Percentiles rank a stretch among this genome's conserved stretches.
phyloP scores from a whole-genome alignment of 202 grass and related monocot genomes.

The Setaria italica region DNA sequence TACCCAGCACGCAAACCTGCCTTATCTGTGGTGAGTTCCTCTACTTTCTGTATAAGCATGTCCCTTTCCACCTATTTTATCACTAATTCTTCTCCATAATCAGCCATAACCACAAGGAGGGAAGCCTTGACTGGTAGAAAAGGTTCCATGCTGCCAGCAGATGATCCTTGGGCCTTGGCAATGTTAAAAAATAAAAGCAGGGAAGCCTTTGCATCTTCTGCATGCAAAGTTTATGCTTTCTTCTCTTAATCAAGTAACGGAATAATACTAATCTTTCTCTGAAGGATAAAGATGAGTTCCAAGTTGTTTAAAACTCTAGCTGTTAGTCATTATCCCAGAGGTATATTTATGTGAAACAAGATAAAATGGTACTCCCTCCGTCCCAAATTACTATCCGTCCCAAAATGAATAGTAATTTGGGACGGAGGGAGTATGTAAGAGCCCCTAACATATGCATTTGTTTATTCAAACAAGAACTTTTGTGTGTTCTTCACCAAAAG shows the following conservation, averaged over 20 bases:
- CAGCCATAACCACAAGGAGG: not conserved
- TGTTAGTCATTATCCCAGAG: conserved; percentile 5
- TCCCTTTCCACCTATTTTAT: conserved; percentile 8
- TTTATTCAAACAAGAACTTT: not conserved
- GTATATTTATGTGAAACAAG: not conserved
- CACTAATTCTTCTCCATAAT: not conserved
- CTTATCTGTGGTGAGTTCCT: conserved; percentile 10
- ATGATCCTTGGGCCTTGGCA: conserved; percentile 28
- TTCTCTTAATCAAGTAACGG: conserved; percentile 45
- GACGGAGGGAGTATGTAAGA: not conserved
- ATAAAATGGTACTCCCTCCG: not conserved
- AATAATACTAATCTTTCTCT: conserved; percentile 46
- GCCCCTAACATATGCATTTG: not conserved
- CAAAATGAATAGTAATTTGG: no score
- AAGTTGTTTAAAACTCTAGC: not conserved
- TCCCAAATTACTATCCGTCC: no score
- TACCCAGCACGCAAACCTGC: conserved; percentile 1
- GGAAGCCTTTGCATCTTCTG: conserved; percentile 51
- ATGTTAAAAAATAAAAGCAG: conserved; percentile 10
- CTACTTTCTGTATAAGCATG: conserved; percentile 1
- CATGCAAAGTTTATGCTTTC: conserved; percentile 53
- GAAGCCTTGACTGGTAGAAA: conserved; percentile 25
- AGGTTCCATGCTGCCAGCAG: conserved; percentile 32
- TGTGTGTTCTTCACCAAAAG: conserved; percentile 30
- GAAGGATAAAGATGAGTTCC: conserved; percentile 42